Evolutionary conservation across 1,139 yeast genomes (phyloP).

Genomic region (Hyphopichia burtonii): DNA sequence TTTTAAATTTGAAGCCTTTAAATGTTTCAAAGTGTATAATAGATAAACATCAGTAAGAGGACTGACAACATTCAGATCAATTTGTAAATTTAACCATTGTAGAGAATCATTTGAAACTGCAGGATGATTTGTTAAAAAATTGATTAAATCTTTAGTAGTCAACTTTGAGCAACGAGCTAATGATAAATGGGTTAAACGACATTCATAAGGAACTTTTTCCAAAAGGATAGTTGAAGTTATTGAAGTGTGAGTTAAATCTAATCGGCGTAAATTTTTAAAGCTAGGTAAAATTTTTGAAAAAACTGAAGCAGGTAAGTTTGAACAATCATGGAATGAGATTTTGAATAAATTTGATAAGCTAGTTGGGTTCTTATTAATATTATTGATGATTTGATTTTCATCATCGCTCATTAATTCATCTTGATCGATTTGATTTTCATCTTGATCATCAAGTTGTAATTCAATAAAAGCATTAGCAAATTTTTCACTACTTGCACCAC

Average conservation of each 20-base stretch:
- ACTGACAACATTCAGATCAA: constrained; percentile 66
- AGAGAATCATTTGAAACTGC: constrained; percentile 56
- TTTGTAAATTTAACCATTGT: constrained; percentile 76
- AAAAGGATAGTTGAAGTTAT: constrained; percentile 57
- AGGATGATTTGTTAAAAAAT: constrained; percentile 72
- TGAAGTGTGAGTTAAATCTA: constrained; percentile 83
- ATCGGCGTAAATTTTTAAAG: constrained; percentile 58
- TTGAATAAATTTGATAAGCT: constrained; percentile 42
- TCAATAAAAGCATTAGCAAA: constrained; percentile 64
- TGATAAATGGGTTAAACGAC: constrained; percentile 72
- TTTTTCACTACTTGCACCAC: constrained; percentile 74
- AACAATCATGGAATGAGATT: constrained; percentile 84
- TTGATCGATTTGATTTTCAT: constrained; percentile 10
- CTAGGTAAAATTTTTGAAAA: constrained; percentile 59
- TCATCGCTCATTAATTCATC: not conserved
- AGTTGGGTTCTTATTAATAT: not conserved
- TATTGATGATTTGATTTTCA: not conserved
- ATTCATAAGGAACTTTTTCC: constrained; percentile 48
- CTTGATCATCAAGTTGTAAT: constrained; percentile 21
- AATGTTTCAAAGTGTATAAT: constrained; percentile 52
- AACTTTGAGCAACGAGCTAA: constrained; percentile 76
- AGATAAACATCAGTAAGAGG: constrained; percentile 61
- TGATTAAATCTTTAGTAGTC: constrained; percentile 70
- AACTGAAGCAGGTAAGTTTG: constrained; percentile 62
- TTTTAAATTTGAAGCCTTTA: constrained; percentile 50